A percentile compares a stretch with the other conserved stretches of the same genome.
Evolutionary conservation across 2,329 filamentous ascomycete species (phyloP).

Genomic region (Fusarium neocosmosporiellum): DNA sequence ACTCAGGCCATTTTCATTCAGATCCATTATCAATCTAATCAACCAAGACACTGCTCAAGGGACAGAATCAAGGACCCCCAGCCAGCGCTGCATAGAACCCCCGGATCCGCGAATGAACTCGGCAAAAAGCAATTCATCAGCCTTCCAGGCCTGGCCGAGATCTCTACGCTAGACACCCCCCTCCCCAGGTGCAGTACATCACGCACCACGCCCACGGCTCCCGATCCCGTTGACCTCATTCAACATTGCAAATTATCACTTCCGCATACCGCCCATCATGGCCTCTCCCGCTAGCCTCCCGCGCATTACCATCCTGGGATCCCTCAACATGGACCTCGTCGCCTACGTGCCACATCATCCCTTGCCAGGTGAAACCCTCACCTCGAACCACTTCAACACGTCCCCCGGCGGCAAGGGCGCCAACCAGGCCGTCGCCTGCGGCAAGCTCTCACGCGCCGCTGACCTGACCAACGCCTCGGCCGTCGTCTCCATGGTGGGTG

Average conservation of each 20-base stretch:
- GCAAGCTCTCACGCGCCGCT: slow-evolving; percentile 75
- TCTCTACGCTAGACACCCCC: not conserved
- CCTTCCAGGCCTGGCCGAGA: not conserved
- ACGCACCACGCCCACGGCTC: slow-evolving; percentile 6
- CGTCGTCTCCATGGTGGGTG: slow-evolving; percentile 76
- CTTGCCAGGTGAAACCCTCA: slow-evolving; percentile 86
- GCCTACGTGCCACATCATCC: slow-evolving; percentile 88
- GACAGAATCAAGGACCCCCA: not conserved
- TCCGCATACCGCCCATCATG: slow-evolving; percentile 27
- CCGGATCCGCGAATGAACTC: not conserved
- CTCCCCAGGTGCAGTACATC: not conserved
- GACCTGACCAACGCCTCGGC: slow-evolving; percentile 49
- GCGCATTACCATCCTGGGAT: slow-evolving; percentile 86
- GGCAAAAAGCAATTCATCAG: slow-evolving; percentile 8
- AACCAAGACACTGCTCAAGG: not conserved
- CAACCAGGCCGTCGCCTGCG: slow-evolving; percentile 93
- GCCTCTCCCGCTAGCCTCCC: slow-evolving; percentile 40
- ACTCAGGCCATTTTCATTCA: not conserved
- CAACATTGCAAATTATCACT: not conserved
- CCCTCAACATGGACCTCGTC: slow-evolving; percentile 94
- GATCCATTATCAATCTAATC: not conserved
- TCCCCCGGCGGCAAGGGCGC: slow-evolving; percentile 94
- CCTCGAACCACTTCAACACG: slow-evolving; percentile 79
- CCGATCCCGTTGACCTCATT: slow-evolving; percentile 11
- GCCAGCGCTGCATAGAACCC: slow-evolving; percentile 1